Percentiles rank a stretch among this genome's conserved stretches.
Conservation (phyloP, 164 flowering plant genomes). For the Piper longum region DNA sequence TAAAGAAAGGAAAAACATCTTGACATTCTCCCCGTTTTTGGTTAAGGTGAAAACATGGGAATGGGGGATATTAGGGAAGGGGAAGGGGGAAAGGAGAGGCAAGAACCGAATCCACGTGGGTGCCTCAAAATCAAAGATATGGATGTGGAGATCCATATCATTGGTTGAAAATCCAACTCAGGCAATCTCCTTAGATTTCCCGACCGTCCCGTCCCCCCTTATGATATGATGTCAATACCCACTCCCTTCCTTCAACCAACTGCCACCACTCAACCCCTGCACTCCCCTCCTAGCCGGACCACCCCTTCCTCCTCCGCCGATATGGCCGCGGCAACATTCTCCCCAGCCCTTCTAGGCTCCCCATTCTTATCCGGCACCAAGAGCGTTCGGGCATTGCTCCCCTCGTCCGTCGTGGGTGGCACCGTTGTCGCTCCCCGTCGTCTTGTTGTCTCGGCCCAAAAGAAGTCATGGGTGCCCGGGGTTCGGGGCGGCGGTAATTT, state of each 20-base stretch:
- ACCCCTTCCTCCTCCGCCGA: neutral
- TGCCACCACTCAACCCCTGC: too few relatives aligned
- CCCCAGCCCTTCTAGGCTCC: slow-evolving; percentile 44
- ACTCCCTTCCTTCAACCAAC: too few relatives aligned
- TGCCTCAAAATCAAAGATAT: slow-evolving; percentile 10
- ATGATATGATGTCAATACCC: too few relatives aligned
- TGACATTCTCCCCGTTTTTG: too few relatives aligned
- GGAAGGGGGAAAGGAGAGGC: slow-evolving; percentile 6
- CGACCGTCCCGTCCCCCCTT: slow-evolving; percentile 27
- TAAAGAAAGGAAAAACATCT: too few relatives aligned
- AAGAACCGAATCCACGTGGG: slow-evolving; percentile 37
- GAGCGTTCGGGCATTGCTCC: slow-evolving; percentile 27
- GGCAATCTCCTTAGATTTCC: slow-evolving; percentile 17
- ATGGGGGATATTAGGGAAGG: neutral
- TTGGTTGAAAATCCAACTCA: slow-evolving; percentile 63
- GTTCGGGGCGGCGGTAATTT: slow-evolving; percentile 71
- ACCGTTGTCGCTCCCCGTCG: slow-evolving; percentile 17
- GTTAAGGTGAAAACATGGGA: neutral
- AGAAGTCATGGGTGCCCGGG: slow-evolving; percentile 91
- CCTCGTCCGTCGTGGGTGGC: slow-evolving; percentile 16
- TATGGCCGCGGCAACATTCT: slow-evolving; percentile 34
- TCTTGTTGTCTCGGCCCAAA: slow-evolving; percentile 27
- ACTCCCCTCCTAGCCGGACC: neutral
- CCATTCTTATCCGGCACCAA: slow-evolving; percentile 55
- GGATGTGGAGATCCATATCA: slow-evolving; percentile 36